Base-by-base conservation (phyloP, 139 green algal genomes). In the Haematococcus sp. region DNA sequence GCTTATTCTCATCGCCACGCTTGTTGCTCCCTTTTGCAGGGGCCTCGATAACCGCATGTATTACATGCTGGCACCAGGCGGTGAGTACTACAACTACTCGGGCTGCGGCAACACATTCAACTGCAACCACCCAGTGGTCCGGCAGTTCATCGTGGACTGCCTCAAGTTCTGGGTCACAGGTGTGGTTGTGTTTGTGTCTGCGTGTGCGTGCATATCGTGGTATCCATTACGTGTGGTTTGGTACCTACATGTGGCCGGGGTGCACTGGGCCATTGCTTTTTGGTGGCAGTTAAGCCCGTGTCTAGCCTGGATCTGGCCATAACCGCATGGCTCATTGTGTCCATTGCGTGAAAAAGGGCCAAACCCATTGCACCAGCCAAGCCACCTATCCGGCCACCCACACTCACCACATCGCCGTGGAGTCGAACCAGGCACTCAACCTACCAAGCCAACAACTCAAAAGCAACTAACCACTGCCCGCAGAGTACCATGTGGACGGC, bases 61-160 rank as follows among this genome's bases (percentile, higher is more conserved):
- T 81, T 99, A 99, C 88, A 98, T 99, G 94, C 84, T 98, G 35
- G 94, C 97, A 11, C 91, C 92, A 3, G 88, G 70, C 22, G 95
- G 96, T 1, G 85, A 98, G 85, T 98, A 96, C 86, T 97, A 97
- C 86, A 99, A 99, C 89, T 98, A 97, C 88, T 84, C 78, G 23
- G 96, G 96, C 70, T 99, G 96, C 81, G 96, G 96, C 73, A 99
- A 99, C 89, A 99, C 95, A 19, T 73, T 99, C 80, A 99, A 99
- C 86, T 97, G 91, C 91, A 99, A 99, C 92, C 93, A 98, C 73
- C 96, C 96, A 2, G 86, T 93, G 2, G 92, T 79, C 52, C 81
- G 85, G 40, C 75, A 91, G 69, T 94, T 99, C 75, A 96, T 99
- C 67, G 60, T 98, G 34, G 94, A 98, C 87, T 97, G 89, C 88